These are phyloP conservation scores for Helicosporidium sp. DNA, from an alignment of 139 green algal species.

Conservation along the genomic window DNA sequence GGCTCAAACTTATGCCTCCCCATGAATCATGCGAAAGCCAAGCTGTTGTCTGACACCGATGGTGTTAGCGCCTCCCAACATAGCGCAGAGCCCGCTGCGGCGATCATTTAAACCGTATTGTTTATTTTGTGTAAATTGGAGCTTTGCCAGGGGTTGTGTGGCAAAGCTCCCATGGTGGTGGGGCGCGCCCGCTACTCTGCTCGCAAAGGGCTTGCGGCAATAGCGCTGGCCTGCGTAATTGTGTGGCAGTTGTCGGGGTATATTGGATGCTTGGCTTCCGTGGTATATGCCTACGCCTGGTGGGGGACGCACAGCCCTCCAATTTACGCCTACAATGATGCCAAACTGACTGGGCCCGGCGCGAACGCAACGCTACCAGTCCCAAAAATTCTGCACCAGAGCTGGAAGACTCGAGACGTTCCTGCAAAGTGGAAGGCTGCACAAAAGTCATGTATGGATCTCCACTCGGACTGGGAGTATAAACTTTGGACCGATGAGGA, in stretches of 20 bases:
- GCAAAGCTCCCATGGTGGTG: too few relatives aligned
- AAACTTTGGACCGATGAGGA: slow-evolving; percentile 31
- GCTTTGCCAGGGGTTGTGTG: too few relatives aligned
- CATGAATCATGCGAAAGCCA: too few relatives aligned
- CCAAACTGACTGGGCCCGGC: slow-evolving; percentile 2
- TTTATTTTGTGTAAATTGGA: too few relatives aligned
- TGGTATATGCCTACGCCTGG: slow-evolving; percentile 10
- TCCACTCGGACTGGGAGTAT: slow-evolving; percentile 30
- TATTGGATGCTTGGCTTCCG: slow-evolving; percentile 1
- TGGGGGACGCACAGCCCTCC: slow-evolving; percentile 7
- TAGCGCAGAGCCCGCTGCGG: too few relatives aligned
- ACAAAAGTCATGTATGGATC: slow-evolving; percentile 20
- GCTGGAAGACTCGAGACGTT: slow-evolving; percentile 22
- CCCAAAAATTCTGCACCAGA: slow-evolving; percentile 37
- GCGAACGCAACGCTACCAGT: neutral
- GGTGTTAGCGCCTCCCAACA: too few relatives aligned
- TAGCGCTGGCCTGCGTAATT: neutral
- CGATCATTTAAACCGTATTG: too few relatives aligned
- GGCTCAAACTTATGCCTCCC: too few relatives aligned
- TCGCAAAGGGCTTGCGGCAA: neutral
- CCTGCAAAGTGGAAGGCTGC: slow-evolving; percentile 23
- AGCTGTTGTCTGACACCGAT: too few relatives aligned
- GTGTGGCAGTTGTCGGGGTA: neutral
- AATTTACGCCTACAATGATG: too few relatives aligned
- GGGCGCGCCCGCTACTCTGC: too few relatives aligned